phyloP scores from a whole-genome alignment of 1,284 basidiomycete species.

The Rhodotorula mucilaginosa region DNA sequence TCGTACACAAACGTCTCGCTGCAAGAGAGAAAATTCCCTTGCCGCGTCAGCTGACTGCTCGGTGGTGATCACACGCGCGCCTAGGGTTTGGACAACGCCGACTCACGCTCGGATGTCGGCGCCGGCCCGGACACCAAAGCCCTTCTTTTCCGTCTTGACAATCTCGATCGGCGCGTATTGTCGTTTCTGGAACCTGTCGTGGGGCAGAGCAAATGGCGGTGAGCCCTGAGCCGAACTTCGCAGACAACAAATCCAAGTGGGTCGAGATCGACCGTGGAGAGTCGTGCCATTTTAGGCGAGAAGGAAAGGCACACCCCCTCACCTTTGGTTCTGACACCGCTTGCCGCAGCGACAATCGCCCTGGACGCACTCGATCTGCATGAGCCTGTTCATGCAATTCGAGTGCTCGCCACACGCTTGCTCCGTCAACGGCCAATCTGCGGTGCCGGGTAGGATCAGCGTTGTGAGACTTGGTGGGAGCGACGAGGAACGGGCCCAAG shows the following conservation, averaged over 20 bases:
- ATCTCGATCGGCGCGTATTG: constrained; percentile 87
- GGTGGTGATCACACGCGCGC: neutral
- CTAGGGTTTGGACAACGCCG: constrained; percentile 1
- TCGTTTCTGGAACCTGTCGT: constrained; percentile 72
- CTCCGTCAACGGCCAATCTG: constrained; percentile 57
- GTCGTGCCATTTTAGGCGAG: neutral
- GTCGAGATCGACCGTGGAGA: neutral
- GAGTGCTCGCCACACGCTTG: constrained; percentile 82
- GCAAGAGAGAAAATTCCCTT: constrained; percentile 1
- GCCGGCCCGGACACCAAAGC: constrained; percentile 82
- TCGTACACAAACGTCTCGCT: constrained; percentile 95
- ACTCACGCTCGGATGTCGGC: constrained; percentile 70
- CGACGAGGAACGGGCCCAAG: constrained; percentile 10
- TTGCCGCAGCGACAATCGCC: constrained; percentile 80
- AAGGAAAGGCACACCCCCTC: constrained; percentile 42
- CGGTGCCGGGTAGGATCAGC: no score
- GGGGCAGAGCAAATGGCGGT: no score
- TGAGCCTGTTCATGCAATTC: constrained; percentile 95
- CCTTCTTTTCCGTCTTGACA: constrained; percentile 92
- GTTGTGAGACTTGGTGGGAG: no score
- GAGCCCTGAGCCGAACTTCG: neutral
- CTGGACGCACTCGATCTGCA: constrained; percentile 90
- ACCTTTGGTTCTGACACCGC: constrained; percentile 92
- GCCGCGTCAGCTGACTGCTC: neutral
- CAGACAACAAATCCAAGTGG: neutral